phyloP scores from a whole-genome alignment of 768 basidiomycete genomes.

The Coprinellus micaceus region DNA sequence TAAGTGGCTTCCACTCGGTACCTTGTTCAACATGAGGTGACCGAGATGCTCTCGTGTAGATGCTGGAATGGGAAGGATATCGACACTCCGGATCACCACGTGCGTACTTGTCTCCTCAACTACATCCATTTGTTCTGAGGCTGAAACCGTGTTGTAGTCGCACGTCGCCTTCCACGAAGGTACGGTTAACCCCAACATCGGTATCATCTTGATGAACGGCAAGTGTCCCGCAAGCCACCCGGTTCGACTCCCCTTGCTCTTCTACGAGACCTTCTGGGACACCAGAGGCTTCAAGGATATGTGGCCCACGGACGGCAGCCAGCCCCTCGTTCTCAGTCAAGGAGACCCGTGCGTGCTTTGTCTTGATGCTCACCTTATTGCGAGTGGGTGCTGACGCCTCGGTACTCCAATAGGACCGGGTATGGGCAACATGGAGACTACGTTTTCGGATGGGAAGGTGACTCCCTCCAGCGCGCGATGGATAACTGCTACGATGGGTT shows the following conservation, averaged over 20 bases:
- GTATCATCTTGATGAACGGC: slow-evolving; percentile 9
- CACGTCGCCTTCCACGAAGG: slow-evolving; percentile 10
- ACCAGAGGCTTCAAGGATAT: slow-evolving; percentile 8
- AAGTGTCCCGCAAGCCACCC: slow-evolving; percentile 8
- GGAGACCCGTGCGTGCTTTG: slow-evolving; percentile 7
- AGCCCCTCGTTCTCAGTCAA: slow-evolving; percentile 9
- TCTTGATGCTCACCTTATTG: not conserved
- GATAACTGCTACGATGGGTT: slow-evolving; percentile 9
- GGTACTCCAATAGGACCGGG: not conserved
- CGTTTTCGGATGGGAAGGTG: slow-evolving; percentile 13
- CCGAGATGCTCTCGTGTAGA: not conserved
- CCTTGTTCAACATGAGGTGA: not conserved
- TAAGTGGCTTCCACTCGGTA: not conserved
- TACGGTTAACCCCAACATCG: slow-evolving; percentile 7
- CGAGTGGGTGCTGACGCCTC: not conserved
- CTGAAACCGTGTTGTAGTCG: not conserved
- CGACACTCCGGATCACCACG: slow-evolving; percentile 4
- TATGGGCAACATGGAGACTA: slow-evolving; percentile 12
- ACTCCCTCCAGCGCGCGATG: slow-evolving; percentile 12
- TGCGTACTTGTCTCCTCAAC: not conserved
- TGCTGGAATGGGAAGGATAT: slow-evolving; percentile 12
- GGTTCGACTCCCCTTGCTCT: slow-evolving; percentile 7
- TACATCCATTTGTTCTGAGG: not conserved
- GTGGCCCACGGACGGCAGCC: slow-evolving; percentile 10
- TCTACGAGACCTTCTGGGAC: slow-evolving; percentile 13